Conservation (phyloP, 2,329 filamentous ascomycete genomes). For the Nigrospora sphaerica region DNA sequence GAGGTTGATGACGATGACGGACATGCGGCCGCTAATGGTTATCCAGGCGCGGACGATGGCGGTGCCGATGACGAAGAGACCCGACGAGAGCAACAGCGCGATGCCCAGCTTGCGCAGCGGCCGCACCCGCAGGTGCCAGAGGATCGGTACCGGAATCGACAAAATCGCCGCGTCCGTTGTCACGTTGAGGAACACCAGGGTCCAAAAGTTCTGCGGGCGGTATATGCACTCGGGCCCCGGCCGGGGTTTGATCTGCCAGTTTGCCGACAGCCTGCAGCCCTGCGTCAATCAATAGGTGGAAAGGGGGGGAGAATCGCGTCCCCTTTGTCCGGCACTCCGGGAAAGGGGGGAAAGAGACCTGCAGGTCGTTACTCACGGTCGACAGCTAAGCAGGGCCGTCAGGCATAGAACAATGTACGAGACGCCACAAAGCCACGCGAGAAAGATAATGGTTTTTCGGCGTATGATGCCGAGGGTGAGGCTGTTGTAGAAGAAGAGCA, state of each 20-base stretch:
- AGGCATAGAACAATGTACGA: conserved; percentile 10
- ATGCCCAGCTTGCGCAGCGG: conserved; percentile 6
- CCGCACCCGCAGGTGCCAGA: conserved; percentile 14
- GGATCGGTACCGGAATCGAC: conserved; percentile 16
- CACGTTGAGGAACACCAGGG: conserved; percentile 14
- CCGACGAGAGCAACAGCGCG: conserved; percentile 21
- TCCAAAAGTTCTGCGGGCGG: conserved; percentile 15
- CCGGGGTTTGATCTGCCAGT: conserved; percentile 15
- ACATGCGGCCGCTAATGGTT: conserved; percentile 18
- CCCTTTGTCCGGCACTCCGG: not conserved
- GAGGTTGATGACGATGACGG: conserved; percentile 24
- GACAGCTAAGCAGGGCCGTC: conserved; percentile 8
- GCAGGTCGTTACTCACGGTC: conserved; percentile 4
- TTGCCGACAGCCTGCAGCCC: not conserved
- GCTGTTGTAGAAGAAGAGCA: conserved; percentile 18
- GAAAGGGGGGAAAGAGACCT: no score
- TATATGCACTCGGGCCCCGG: conserved; percentile 8
- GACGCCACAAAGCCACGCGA: conserved; percentile 12
- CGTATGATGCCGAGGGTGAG: conserved; percentile 10
- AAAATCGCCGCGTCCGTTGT: conserved; percentile 16
- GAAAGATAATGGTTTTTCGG: conserved; percentile 6
- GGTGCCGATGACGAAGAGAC: conserved; percentile 25
- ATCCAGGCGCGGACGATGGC: conserved; percentile 24
- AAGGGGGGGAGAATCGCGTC: not conserved
- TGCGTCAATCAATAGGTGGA: no score